Percentiles rank a stretch among this genome's conserved stretches.
phyloP scores from a whole-genome alignment of 805 yeast species.

The Yarrowia sp. region DNA sequence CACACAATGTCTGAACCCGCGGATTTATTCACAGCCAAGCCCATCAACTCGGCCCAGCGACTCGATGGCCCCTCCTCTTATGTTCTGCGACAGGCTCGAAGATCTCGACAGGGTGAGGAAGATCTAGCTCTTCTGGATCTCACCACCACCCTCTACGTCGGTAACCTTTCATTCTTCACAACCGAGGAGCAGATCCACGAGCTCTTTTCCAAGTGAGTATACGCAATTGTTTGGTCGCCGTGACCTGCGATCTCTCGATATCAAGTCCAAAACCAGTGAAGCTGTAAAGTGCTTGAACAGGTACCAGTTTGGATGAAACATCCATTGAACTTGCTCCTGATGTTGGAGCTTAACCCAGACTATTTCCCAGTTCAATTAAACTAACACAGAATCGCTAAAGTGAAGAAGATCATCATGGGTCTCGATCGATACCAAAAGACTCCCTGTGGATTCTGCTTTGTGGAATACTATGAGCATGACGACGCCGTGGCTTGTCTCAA shows the following conservation, averaged over 20 bases:
- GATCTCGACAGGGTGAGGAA: conserved; percentile 42
- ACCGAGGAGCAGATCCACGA: conserved; percentile 94
- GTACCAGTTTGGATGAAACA: no score
- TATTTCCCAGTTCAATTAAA: neutral
- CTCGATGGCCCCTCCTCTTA: conserved; percentile 41
- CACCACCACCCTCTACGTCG: conserved; percentile 83
- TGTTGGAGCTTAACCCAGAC: no score
- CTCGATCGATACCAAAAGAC: conserved; percentile 84
- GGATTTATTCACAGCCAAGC: conserved; percentile 25
- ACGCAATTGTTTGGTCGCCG: no score
- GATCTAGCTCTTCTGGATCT: conserved; percentile 64
- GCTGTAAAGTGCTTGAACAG: no score
- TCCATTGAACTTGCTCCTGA: no score
- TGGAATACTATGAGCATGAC: conserved; percentile 63
- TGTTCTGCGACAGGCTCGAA: conserved; percentile 38
- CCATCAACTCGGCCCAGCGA: conserved; percentile 40
- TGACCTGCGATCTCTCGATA: no score
- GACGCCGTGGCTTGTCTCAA: conserved; percentile 82
- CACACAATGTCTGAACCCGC: conserved; percentile 28
- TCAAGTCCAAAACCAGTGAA: no score
- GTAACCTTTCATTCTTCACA: conserved; percentile 84
- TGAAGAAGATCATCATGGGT: conserved; percentile 87
- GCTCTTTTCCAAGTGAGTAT: conserved; percentile 64
- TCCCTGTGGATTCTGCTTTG: conserved; percentile 96
- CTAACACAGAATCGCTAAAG: conserved; percentile 51